A percentile compares a stretch with the other conserved stretches of the same genome.
phyloP scores from a whole-genome alignment of 345 rosid genomes.

The Toxicodendron radicans region DNA sequence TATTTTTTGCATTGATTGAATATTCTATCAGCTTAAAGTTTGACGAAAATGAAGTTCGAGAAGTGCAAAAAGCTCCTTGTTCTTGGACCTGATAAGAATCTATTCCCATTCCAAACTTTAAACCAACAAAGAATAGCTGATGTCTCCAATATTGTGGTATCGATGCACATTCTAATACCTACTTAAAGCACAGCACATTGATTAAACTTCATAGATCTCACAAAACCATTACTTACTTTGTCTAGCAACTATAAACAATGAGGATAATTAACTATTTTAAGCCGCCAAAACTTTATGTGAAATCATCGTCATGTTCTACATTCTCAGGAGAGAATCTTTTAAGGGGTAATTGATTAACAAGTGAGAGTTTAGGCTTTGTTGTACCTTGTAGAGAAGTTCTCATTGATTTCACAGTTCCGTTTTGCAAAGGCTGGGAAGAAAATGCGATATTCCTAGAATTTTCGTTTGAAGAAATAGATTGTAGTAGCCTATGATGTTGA shows the following conservation, averaged over 20 bases:
- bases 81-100: not conserved
- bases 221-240: not conserved
- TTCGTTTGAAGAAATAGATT: conserved; percentile 26
- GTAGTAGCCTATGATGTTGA: conserved; percentile 38
- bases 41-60: not conserved
- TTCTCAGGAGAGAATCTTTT: conserved; percentile 38
- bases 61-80: not conserved
- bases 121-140: not conserved
- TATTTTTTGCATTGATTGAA: not conserved
- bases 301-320: conserved; percentile 47
- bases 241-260: not conserved
- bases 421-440: conserved; percentile 29
- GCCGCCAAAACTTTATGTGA: conserved; percentile 34
- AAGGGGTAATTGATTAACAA: conserved; percentile 37
- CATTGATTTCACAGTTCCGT: conserved; percentile 29
- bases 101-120: not conserved
- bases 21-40: conserved; percentile 1
- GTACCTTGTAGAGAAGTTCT: conserved; percentile 32
- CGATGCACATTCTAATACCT: conserved; percentile 6
- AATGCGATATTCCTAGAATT: conserved; percentile 23
- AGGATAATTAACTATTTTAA: not conserved
- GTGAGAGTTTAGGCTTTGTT: conserved; percentile 19
- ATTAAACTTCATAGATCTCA: not conserved
- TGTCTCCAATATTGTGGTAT: conserved; percentile 15
- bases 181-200: not conserved